Base-by-base conservation (phyloP, 495 filamentous ascomycete genomes). In the Polyplosphaeria fusca region DNA sequence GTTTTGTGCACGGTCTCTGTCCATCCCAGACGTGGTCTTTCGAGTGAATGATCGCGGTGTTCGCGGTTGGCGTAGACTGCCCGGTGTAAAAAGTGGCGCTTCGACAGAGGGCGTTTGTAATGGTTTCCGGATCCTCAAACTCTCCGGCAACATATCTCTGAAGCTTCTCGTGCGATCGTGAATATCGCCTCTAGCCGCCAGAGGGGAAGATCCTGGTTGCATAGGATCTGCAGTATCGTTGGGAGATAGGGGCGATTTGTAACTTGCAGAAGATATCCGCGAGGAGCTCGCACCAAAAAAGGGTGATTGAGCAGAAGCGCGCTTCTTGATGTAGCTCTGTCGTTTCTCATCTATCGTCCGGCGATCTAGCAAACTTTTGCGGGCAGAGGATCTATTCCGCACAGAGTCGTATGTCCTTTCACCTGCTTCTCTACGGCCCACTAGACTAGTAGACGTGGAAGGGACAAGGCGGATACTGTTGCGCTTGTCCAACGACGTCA, bases 241-340 rank as follows among this genome's bases (percentile, higher is more conserved):
- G 5, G 24, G 18, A 12, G 18, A 5, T 16, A 35, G 42, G 9
- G 51, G 51, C 7, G 45, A 52, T 26, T 53, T 52, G 47, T 60
- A 54, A 47, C 55, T 61, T 2, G 56, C 46, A 18, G 61, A 60
- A 26, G 55, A 60, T 12, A 58, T 27, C 2, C 61, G 55, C 4
- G 55, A 63, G 19, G 60, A 52, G 51, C 47, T 38, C 24, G 55
- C 50, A 5, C 24, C 58, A 46, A 64, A 62, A 47, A 67, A 67
- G 2, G 64, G 64, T 11, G 55, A 67, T 23, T 45, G 50, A 12
- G 47, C 52, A 5, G 56, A 56, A 1, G 66, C 66, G 19, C 69
- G 55, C 47, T 72, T 68, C 28, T 62, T 52, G 18, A 72, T 68
- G 52, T 61, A 70, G 24, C 63, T 67, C 38, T 58, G 59, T 4